Conservation (phyloP, 2,329 filamentous ascomycete species). For the Neoarthrinium moseri region DNA sequence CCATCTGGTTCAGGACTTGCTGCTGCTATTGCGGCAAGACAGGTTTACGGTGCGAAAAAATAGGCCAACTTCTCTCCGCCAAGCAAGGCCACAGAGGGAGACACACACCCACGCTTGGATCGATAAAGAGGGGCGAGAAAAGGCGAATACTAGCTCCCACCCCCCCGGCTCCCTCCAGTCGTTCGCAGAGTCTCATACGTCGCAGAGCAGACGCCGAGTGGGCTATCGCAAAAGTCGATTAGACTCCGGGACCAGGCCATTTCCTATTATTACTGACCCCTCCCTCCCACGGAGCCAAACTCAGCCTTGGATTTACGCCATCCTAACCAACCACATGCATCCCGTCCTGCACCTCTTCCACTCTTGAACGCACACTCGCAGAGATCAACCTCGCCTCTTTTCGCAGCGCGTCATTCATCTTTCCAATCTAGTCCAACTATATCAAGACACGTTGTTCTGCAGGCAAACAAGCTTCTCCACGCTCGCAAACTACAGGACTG, state of each 20-base stretch:
- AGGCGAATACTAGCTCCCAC: no score
- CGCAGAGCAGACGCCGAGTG: background rate
- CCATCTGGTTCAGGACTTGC: no score
- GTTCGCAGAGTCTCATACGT: slow-evolving; percentile 2
- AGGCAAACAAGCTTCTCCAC: slow-evolving; percentile 37
- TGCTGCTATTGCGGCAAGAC: no score
- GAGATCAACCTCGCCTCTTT: slow-evolving; percentile 26
- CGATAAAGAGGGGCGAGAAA: background rate
- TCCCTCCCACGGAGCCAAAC: slow-evolving; percentile 3
- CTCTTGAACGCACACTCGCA: slow-evolving; percentile 11
- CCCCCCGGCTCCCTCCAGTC: no score
- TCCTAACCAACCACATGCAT: slow-evolving; percentile 44
- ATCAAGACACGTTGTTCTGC: slow-evolving; percentile 62
- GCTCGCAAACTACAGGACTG: slow-evolving; percentile 9
- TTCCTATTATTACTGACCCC: slow-evolving; percentile 9
- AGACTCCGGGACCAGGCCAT: background rate
- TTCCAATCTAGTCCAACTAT: slow-evolving; percentile 49
- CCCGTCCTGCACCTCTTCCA: slow-evolving; percentile 43
- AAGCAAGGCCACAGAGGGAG: no score
- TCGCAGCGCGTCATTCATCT: slow-evolving; percentile 33
- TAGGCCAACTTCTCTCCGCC: no score
- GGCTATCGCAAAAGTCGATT: background rate
- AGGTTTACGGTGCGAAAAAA: no score
- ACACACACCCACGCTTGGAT: no score
- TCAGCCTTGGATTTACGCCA: slow-evolving; percentile 38